phyloP scores from a whole-genome alignment of 768 basidiomycete genomes.

The Gloeostereum incarnatum region DNA sequence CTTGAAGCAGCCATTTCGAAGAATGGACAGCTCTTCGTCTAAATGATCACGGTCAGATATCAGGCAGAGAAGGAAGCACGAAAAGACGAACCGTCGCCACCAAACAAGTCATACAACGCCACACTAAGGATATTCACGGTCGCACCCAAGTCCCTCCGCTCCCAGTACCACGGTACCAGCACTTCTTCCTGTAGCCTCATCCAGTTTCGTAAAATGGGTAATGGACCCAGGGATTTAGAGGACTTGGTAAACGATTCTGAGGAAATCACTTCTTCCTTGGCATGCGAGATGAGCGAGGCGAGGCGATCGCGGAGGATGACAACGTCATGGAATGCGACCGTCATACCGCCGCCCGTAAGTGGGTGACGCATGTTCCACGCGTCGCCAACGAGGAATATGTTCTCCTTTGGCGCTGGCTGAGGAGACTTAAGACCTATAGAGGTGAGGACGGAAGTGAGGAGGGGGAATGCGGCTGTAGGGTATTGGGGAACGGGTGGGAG shows the following conservation, averaged over 20 bases:
- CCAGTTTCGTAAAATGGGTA: conserved; percentile 39
- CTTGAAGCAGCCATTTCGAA: conserved; percentile 87
- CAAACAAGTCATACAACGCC: conserved; percentile 90
- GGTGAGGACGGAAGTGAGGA: too few species aligned
- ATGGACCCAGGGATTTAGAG: conserved; percentile 14
- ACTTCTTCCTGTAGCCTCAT: conserved; percentile 32
- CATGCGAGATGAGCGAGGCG: conserved; percentile 18
- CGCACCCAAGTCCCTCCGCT: conserved; percentile 70
- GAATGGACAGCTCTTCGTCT: conserved; percentile 55
- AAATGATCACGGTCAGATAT: not conserved
- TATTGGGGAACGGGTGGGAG: conserved; percentile 70
- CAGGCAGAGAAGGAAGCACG: not conserved
- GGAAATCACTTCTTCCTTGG: too few species aligned
- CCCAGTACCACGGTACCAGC: conserved; percentile 78
- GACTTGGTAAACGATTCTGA: too few species aligned
- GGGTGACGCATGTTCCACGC: conserved; percentile 99
- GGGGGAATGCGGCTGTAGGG: not conserved
- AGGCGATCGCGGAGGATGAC: conserved; percentile 64
- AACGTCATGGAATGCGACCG: conserved; percentile 85
- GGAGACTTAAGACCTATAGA: too few species aligned
- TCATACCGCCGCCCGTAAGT: conserved; percentile 97
- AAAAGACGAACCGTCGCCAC: conserved; percentile 52
- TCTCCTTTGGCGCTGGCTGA: too few species aligned
- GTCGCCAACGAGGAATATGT: conserved; percentile 79
- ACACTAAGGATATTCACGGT: conserved; percentile 91